These are phyloP conservation scores for Areca catechu DNA, from an alignment of 176 grass and related monocot species.

Conservation along the genomic window DNA sequence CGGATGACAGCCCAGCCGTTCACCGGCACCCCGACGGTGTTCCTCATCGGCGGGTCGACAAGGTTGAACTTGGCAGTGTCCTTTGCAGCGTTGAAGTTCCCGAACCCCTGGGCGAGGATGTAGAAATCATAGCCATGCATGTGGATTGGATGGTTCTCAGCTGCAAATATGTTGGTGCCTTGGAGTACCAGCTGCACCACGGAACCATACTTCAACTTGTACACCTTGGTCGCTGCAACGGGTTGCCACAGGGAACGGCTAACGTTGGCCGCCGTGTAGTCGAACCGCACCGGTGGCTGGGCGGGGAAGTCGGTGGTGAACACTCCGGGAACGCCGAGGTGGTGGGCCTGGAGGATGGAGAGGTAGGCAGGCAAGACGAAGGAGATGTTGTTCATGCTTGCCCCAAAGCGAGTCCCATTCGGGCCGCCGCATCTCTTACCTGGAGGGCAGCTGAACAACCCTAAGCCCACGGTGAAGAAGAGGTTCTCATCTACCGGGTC, in stretches of 20 bases:
- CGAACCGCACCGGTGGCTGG: background rate
- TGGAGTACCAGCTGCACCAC: conserved; percentile 10
- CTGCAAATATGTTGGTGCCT: conserved; percentile 12
- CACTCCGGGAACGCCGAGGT: conserved; percentile 1
- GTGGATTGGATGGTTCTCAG: conserved; percentile 15
- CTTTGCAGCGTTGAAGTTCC: conserved; percentile 3
- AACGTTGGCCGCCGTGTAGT: conserved; percentile 6
- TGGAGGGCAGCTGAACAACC: background rate
- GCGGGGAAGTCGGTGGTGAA: conserved; percentile 16
- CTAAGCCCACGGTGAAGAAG: conserved; percentile 10
- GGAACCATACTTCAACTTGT: conserved; percentile 1
- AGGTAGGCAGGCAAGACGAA: background rate
- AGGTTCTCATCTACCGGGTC: conserved; percentile 1
- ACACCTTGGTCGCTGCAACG: background rate
- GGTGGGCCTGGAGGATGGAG: conserved; percentile 10
- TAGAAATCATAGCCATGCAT: conserved; percentile 9
- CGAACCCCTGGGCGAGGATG: conserved; percentile 8
- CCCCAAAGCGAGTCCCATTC: conserved; percentile 1
- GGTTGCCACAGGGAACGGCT: conserved; percentile 8
- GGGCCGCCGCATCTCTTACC: background rate
- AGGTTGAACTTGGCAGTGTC: conserved; percentile 6
- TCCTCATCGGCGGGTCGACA: conserved; percentile 7
- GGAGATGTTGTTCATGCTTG: conserved; percentile 13
- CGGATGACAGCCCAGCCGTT: conserved; percentile 16
- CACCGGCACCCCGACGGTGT: conserved; percentile 17